Percentiles rank a stretch among this genome's conserved stretches.
Evolutionary conservation across 768 basidiomycete genomes (phyloP).

Genomic region (Suillus tomentosus): DNA sequence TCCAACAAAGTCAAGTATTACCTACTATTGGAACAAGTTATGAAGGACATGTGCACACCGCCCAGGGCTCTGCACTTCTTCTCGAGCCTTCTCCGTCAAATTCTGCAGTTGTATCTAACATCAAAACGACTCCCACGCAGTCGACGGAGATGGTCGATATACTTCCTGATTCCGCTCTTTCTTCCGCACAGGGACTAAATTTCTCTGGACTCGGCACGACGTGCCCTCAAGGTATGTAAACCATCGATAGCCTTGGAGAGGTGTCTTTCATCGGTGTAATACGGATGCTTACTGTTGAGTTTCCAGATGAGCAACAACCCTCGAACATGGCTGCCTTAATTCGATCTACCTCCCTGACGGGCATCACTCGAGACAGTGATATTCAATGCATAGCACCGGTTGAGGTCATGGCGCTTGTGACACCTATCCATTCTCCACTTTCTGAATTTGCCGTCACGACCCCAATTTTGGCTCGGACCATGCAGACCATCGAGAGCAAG

Average conservation of each 20-base stretch:
- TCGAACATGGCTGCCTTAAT: neutral
- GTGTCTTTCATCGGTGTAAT: neutral
- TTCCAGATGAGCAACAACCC: neutral
- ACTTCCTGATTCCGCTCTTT: neutral
- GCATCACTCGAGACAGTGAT: neutral
- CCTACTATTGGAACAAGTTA: neutral
- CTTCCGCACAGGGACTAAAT: neutral
- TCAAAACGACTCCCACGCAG: neutral
- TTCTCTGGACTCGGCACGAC: neutral
- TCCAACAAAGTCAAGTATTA: neutral
- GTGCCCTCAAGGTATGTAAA: neutral
- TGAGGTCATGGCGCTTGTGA: neutral
- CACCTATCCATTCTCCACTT: neutral
- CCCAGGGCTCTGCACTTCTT: neutral
- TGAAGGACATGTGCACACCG: neutral
- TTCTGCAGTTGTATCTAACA: neutral
- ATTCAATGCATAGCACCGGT: neutral
- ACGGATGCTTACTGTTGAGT: neutral
- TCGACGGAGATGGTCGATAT: too few species aligned
- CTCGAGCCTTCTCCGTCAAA: neutral
- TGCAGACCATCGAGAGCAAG: slow-evolving; percentile 1
- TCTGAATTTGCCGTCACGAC: too few species aligned
- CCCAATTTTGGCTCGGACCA: neutral
- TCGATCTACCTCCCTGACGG: neutral
- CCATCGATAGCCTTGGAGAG: neutral